These are phyloP conservation scores for Barnettozyma sp. DNA, from an alignment of 805 yeast species.

Conservation along the genomic window DNA sequence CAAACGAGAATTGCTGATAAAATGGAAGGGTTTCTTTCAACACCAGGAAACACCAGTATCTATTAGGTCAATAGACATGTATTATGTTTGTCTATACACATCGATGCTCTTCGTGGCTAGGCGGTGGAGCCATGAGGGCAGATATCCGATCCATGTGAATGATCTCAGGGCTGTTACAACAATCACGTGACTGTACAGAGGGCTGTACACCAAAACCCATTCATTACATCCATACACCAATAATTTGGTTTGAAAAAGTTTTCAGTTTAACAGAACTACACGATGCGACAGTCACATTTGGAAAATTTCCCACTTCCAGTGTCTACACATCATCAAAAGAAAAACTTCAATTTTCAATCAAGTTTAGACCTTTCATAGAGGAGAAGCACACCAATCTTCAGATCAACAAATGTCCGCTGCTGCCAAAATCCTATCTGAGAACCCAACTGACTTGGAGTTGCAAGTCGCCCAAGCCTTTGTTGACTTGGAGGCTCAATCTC, in stretches of 20 bases:
- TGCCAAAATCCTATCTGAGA: conserved; percentile 88
- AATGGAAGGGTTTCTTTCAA: too few relatives aligned
- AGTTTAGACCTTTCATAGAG: neutral
- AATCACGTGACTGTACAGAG: too few relatives aligned
- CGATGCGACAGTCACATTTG: conserved; percentile 3
- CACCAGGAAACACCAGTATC: too few relatives aligned
- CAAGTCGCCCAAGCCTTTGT: conserved; percentile 98
- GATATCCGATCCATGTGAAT: too few relatives aligned
- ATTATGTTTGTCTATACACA: too few relatives aligned
- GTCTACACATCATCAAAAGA: conserved; percentile 1
- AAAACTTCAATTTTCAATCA: conserved; percentile 4
- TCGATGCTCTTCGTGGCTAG: too few relatives aligned
- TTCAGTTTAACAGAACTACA: too few relatives aligned
- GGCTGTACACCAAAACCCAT: too few relatives aligned
- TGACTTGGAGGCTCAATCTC: conserved; percentile 89
- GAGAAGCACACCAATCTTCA: conserved; percentile 1
- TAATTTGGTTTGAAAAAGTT: too few relatives aligned
- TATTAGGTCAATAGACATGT: too few relatives aligned
- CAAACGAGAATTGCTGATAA: neutral
- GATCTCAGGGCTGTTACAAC: too few relatives aligned
- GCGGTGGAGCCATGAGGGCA: too few relatives aligned
- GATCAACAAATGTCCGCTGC: conserved; percentile 89
- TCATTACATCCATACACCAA: neutral
- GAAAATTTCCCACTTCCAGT: neutral
- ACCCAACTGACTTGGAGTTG: conserved; percentile 98